Base-by-base conservation (phyloP, 192 early-diverging fungal genomes). In the Coemansia sp. region DNA sequence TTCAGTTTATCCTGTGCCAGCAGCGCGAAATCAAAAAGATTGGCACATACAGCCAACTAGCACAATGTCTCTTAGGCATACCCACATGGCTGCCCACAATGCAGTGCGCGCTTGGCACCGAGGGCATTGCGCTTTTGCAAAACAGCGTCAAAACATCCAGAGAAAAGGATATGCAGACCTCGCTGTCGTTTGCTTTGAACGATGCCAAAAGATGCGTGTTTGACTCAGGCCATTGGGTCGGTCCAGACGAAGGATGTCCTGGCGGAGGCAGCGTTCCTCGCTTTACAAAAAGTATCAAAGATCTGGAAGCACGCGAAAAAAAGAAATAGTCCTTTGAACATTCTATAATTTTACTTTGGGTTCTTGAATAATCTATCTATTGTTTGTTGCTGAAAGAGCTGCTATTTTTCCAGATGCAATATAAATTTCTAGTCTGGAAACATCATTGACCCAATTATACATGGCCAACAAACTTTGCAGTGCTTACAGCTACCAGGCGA, bases 101-200 rank as follows among this genome's bases (percentile, higher is more conserved):
- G 2, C 66, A 66, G 5, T 82, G 79, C 14, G 70, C 64, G 7
- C 40, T 70, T 14, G 52, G 73, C 40, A 56, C 68, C 10, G 74
- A 82, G 4, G 79, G 79, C 34, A 76, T 63, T 20, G 5, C 40
- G 34, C 61, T 82, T 29, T 40, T 82, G 7, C 58, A 70, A 48
- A 25, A 65, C 42, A 82, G 71, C 36, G 50, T 75, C 7, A 33
- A 22, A 2, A 31, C 72, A 0, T 49, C 62, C 8, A 36, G 54
- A 28, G 61, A 69, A 18, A 67, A 52, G 20, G 51, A 57, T 0
- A 60, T 57, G 25, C 66, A 63, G 12, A 56, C 40, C 3, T 82
- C 79, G n/a, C 36, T 82, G 42, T 73, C 79, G 2, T 76, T 82
- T 69, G 42, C 67, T 4, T 45, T 82, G 12, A 76, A 82, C 42